Base-by-base conservation (phyloP, 2,329 filamentous ascomycete species). In the Ciborinia camelliae region DNA sequence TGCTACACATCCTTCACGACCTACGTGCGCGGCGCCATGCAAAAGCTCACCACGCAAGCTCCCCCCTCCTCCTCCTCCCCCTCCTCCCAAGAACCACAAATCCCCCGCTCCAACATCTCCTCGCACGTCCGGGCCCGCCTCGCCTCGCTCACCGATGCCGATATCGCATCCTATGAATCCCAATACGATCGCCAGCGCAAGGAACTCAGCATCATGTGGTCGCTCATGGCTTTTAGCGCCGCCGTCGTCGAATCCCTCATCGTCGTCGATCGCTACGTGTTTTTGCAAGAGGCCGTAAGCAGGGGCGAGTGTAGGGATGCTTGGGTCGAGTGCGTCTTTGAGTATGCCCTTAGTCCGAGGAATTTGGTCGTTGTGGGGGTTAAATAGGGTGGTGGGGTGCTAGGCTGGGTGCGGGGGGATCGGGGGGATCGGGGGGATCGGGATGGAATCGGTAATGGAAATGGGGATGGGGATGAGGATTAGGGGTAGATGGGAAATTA, bases 261-360 rank as follows among this genome's bases (percentile, higher is more conserved):
- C 72, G 92, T 96, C 60, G 86, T 89, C 53, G 95, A 99, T 80
- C 84, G 95, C 53, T 99, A 92, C 90, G 79, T 90, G 67, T 99
- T 89, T 78, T 79, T 99, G 70, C 84, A 81, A 65, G 94, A 99
- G 79, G 91, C 97, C 71, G 72, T 79, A 78, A 90, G 96, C 71
- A 73, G 79, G 58, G 84, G 89, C 50, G 79, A 88, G 8, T 87
- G 92, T 52, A 79, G 84, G 69, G 84, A 90, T 69, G 90, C 88
- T 66, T 99, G 95, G 95, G 93, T 97, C 6, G 92, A 98, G 79
- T 83, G 90, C 0, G 92, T 97, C 5, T 98, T 98, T 79, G 92
- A 96, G 70, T 97, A 96, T 76, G 80, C 79, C 45, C 78, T 90
- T 74, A 97, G 92, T 75, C 95, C 95, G 55, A 82, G 95, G 68